Percentiles rank a stretch among this genome's conserved stretches.
phyloP scores from a whole-genome alignment of 371 early-diverging fungal genomes.

The Mortierella sp. region DNA sequence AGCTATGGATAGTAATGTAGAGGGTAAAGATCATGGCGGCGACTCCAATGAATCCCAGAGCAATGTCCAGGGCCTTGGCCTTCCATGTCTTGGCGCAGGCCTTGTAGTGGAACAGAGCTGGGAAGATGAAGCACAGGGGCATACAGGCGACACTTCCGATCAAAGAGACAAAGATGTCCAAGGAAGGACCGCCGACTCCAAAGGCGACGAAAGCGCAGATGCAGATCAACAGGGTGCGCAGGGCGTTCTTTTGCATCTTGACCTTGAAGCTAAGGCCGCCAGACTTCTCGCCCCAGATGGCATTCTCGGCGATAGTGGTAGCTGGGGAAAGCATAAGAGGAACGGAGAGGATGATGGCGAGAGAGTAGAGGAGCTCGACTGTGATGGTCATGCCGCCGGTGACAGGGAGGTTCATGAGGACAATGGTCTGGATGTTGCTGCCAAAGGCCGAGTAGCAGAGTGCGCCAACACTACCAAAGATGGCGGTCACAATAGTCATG shows the following conservation, averaged over 20 bases:
- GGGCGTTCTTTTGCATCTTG: constrained; percentile 76
- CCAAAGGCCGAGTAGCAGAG: constrained; percentile 80
- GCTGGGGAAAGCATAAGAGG: constrained; percentile 81
- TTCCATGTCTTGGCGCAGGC: constrained; percentile 58
- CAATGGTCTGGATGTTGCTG: constrained; percentile 70
- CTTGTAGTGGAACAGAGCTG: constrained; percentile 77
- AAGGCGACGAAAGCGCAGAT: constrained; percentile 70
- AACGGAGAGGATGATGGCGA: constrained; percentile 79
- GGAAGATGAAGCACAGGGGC: constrained; percentile 80
- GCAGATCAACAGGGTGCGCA: constrained; percentile 63
- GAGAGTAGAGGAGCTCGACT: constrained; percentile 75
- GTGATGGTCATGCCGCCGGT: constrained; percentile 59
- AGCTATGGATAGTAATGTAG: constrained; percentile 76
- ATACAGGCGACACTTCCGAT: constrained; percentile 66
- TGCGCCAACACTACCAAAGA: constrained; percentile 74
- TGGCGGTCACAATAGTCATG: constrained; percentile 65
- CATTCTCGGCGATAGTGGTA: constrained; percentile 74
- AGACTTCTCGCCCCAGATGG: constrained; percentile 56
- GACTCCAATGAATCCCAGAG: constrained; percentile 78
- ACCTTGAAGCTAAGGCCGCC: constrained; percentile 47
- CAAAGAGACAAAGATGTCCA: constrained; percentile 81
- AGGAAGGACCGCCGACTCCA: constrained; percentile 70
- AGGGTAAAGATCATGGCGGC: constrained; percentile 83
- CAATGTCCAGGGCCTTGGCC: constrained; percentile 63
- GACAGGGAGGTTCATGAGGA: constrained; percentile 74